Evolutionary conservation across 148 eudicot species (phyloP).

Genomic region (Nepenthes gracilis): DNA sequence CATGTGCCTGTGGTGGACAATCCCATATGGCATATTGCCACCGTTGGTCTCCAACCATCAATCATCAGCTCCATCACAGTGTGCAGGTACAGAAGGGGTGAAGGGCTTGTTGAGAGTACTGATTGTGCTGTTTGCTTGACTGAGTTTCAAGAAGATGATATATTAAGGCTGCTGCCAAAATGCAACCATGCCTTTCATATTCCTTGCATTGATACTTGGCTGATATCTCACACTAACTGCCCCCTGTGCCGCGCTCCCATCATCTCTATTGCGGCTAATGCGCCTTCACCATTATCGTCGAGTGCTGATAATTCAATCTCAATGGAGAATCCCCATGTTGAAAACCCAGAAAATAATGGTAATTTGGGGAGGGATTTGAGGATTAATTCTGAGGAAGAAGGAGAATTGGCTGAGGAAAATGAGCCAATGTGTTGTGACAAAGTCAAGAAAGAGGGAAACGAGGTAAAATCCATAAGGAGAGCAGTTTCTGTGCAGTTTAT

Average conservation of each 20-base stretch:
- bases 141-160: slow-evolving; percentile 53
- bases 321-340: neutral
- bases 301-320: neutral
- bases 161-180: slow-evolving; percentile 44
- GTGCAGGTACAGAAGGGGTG: slow-evolving; percentile 29
- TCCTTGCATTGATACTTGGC: slow-evolving; percentile 78
- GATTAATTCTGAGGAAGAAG: neutral
- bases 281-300: neutral
- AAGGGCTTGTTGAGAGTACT: slow-evolving; percentile 34
- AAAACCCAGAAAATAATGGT: too few species aligned
- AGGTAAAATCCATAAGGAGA: too few species aligned
- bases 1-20: slow-evolving; percentile 35
- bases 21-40: slow-evolving; percentile 55
- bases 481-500: too few species aligned
- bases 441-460: neutral
- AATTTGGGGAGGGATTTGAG: neutral
- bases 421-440: neutral
- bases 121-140: slow-evolving; percentile 65
- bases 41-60: slow-evolving; percentile 45
- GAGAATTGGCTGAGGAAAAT: neutral
- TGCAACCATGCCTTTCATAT: slow-evolving; percentile 73
- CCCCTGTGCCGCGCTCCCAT: slow-evolving; percentile 63
- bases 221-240: slow-evolving; percentile 59
- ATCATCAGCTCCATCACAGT: slow-evolving; percentile 35
- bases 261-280: neutral